Evolutionary conservation across 2,329 filamentous ascomycete species (phyloP), one percentile per base, ranked within the genome.

Genomic region (Hymenoscyphus repandus): DNA sequence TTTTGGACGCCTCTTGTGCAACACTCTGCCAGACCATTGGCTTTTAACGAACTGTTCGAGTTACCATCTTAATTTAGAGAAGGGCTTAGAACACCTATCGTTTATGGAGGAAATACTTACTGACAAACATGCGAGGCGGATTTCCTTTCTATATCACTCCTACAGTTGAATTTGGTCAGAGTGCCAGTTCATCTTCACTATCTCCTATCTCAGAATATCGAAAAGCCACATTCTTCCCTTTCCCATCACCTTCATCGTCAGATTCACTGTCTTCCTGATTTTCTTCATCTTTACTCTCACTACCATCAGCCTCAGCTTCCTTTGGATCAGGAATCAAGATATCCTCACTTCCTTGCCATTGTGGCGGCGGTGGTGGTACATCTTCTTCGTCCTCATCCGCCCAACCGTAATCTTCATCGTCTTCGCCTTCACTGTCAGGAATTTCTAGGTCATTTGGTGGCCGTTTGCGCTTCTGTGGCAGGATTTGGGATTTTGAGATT

Each of bases 381-480:
- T 77, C 74, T 49, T 78, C 76, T 50, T 85, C 83, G 59, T 85
- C 82, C 40, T 81, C 78, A 47, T 86, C 79, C 36, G 77, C 78
- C 85, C 85, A 90, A 12, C 83, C 85, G 61, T 88, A 88, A 61
- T 87, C 81, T 56, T 88, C 85, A 52, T 85, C 82, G 13, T 75
- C 74, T 57, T 65, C 61, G 30, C 77, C 78, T 39, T 83, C 80
- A 55, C 79, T 85, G 54, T 83, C 80, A 2, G 78, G 74, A 41
- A 83, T 72, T 59, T 83, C 80, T 44, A 80, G 71, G 47, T 76
- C 78, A 4, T 82, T 77, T 40, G 85, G 77, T 32, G 72, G 72
- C 47, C 86, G 72, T 64, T 89, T 81, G 59, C 86, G 76, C 69
- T 90, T 90, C 31, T 69, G 73, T 27, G 70, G 70, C 53, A 74